Base-by-base conservation (phyloP, 2,329 filamentous ascomycete genomes). In the Colletotrichum chlorophyti region DNA sequence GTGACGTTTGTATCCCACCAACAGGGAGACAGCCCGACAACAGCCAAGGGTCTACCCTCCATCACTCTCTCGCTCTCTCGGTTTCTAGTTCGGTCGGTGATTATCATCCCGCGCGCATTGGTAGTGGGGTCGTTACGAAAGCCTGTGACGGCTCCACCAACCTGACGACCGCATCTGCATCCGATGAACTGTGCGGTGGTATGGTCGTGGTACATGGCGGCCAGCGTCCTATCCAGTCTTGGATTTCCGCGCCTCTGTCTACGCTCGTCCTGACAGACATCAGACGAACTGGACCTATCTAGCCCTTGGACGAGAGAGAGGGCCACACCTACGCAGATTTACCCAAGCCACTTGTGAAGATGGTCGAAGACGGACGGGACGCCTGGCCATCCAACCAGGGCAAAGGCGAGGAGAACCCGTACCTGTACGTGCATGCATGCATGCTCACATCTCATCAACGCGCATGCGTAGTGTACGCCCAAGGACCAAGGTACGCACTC, bases 51-150 rank as follows among this genome's bases (percentile, higher is more conserved):
- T 42, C 24, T n/a, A n/a, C n/a, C n/a, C n/a, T n/a, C n/a, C n/a
- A n/a, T n/a, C n/a, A n/a, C n/a, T n/a, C n/a, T n/a, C n/a, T n/a
- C n/a, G n/a, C n/a, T n/a, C n/a, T n/a, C n/a, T n/a, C n/a, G n/a
- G n/a, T n/a, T n/a, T 45, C 29, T 37, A 26, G 38, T 27, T 49
- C 24, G 43, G 43, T 54, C 51, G 50, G 50, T 49, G 51, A 55
- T 55, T 54, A 59, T 54, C 55, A 42, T 59, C 55, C 55, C 55
- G 55, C 42, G 21, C 55, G 51, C 55, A 55, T 59, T 49, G 55
- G 55, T 35, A 38, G 55, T 49, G 55, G 55, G 32, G 53, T 58
- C 27, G 58, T 58, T 50, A 58, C 58, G 58, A 58, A 47, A 40
- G 38, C 45, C 40, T 58, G 58, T 40, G 38, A 35, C 47, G 46